phyloP scores from a whole-genome alignment of 441 rosid species.

The Syzygium malaccense region DNA sequence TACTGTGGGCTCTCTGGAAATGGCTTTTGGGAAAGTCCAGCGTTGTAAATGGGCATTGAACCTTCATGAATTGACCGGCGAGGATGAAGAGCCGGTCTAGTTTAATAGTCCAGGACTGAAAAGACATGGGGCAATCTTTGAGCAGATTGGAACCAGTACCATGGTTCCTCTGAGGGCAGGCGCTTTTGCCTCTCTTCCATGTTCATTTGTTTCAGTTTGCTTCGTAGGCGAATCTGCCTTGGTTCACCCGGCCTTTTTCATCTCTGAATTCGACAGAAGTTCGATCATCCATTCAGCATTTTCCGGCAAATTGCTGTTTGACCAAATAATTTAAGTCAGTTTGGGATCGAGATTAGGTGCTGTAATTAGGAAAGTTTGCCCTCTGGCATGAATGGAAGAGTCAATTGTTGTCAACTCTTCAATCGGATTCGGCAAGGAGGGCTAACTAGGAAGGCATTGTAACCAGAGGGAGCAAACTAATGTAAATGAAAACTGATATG shows the following conservation, averaged over 20 bases:
- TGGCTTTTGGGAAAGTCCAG: not conserved
- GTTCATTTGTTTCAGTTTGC: not conserved
- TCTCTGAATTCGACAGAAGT: not conserved
- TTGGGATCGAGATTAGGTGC: not conserved
- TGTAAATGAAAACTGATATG: not conserved
- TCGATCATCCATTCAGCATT: not conserved
- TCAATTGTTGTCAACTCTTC: not conserved
- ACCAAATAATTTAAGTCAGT: not conserved
- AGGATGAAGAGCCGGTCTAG: not conserved
- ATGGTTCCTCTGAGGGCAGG: not conserved
- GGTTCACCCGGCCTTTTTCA: not conserved
- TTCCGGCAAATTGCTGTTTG: not conserved
- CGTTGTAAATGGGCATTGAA: not conserved
- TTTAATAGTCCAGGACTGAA: not conserved
- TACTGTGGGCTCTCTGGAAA: not conserved
- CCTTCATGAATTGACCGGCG: not conserved
- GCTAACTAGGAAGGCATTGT: not conserved
- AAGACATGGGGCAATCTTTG: not conserved
- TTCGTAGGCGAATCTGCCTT: not conserved
- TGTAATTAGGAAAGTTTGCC: not conserved
- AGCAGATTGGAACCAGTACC: not conserved
- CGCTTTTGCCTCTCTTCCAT: not conserved
- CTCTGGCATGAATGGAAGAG: not conserved
- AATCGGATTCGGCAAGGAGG: not conserved
- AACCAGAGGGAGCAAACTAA: not conserved